phyloP scores from a whole-genome alignment of 495 filamentous ascomycete genomes.

The Evansstolkia leycettana region DNA sequence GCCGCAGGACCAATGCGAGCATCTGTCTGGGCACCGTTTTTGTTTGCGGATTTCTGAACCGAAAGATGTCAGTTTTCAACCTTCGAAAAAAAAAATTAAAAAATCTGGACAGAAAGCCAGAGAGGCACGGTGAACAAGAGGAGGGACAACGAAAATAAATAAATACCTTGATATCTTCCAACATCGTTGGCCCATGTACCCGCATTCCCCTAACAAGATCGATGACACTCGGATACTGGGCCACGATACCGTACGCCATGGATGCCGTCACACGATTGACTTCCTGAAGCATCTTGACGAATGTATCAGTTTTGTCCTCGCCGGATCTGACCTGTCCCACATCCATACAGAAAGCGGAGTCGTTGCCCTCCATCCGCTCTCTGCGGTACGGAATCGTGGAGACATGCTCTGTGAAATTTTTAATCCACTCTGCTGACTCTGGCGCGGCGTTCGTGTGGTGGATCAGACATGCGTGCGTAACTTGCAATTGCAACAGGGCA shows the following conservation, averaged over 20 bases:
- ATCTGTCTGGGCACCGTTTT: constrained; percentile 52
- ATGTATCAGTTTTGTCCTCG: constrained; percentile 55
- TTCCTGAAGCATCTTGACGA: constrained; percentile 68
- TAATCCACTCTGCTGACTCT: constrained; percentile 69
- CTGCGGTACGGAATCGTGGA: constrained; percentile 60
- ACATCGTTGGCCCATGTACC: constrained; percentile 40
- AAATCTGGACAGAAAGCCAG: too few relatives aligned
- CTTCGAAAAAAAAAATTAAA: too few relatives aligned
- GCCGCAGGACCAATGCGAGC: constrained; percentile 53
- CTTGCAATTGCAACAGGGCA: constrained; percentile 59
- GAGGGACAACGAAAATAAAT: neutral
- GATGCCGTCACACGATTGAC: constrained; percentile 59
- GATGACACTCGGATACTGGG: constrained; percentile 45
- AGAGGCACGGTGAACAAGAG: too few relatives aligned
- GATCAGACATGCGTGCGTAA: constrained; percentile 53
- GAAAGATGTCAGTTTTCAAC: too few relatives aligned
- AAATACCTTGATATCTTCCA: constrained; percentile 47
- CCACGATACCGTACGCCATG: constrained; percentile 58
- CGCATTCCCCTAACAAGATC: constrained; percentile 47
- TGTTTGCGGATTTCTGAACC: constrained; percentile 57
- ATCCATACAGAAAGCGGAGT: constrained; percentile 73
- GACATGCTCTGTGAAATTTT: constrained; percentile 70
- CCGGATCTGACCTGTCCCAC: constrained; percentile 67
- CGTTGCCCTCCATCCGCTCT: constrained; percentile 31
- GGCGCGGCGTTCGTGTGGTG: constrained; percentile 52